Percentiles rank a stretch among this genome's conserved stretches.
Evolutionary conservation across 129 eudicot species (phyloP).

Genomic region (Scalesia atractyloides): DNA sequence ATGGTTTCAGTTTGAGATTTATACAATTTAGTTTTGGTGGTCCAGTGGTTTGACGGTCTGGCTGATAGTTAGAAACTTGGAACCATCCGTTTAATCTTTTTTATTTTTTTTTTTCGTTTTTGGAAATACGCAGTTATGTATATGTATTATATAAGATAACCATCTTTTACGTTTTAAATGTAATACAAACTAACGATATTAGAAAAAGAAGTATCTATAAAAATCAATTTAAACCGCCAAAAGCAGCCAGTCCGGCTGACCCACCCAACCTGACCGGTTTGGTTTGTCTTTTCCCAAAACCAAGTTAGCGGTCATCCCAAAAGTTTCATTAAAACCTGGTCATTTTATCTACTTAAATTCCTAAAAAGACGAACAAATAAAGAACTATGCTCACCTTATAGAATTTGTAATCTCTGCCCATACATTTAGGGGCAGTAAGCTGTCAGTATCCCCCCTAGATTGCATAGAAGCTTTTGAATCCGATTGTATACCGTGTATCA

Average conservation of each 20-base stretch:
- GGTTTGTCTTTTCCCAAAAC: neutral
- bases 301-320: neutral
- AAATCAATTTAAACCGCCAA: neutral
- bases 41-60: no score
- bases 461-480: slow-evolving; percentile 96
- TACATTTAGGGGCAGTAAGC: slow-evolving; percentile 71
- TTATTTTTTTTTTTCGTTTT: neutral
- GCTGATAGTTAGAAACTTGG: no score
- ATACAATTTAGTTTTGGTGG: no score
- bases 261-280: neutral
- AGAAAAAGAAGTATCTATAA: neutral
- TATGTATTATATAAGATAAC: neutral
- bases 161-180: neutral
- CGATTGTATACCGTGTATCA: slow-evolving; percentile 84
- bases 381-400: slow-evolving; percentile 44
- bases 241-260: no score
- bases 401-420: slow-evolving; percentile 73
- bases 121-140: neutral
- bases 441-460: slow-evolving; percentile 84
- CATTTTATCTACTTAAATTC: neutral
- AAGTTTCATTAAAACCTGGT: neutral
- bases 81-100: neutral
- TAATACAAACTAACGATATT: neutral
- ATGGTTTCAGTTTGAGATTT: no score
- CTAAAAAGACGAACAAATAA: slow-evolving; percentile 2